Evolutionary conservation across 1,284 basidiomycete genomes (phyloP), one percentile per base, ranked within the genome.

Genomic region (Anthracocystis panici-leucophaei): DNA sequence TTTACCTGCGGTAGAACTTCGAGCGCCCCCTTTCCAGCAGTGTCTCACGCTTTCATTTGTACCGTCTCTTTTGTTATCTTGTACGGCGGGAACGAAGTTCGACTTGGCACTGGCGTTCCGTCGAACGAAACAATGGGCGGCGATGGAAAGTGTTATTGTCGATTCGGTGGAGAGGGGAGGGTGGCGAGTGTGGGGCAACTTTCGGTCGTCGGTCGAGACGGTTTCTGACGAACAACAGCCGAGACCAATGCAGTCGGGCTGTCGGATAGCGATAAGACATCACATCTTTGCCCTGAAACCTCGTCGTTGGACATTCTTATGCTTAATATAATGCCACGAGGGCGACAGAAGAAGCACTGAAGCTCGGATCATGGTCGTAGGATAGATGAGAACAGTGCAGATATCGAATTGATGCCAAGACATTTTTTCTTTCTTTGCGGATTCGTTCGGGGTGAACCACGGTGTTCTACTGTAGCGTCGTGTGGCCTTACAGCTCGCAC

Each of bases 401-500:
- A 40, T 38, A 7, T n/a, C 21, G 45, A 41, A 18, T 31, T 10
- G 56, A 35, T 59, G 58, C 58, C 49, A 51, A 51, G 57, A 51
- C 49, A n/a, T n/a, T n/a, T 33, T 49, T 57, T 14, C 6, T 31
- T 31, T 5, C 33, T 16, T 51, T 2, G 6, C 5, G 2, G n/a
- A 51, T 51, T 38, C 27, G 20, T 29, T 21, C 2, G n/a, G 3
- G 40, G 5, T 40, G 38, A 38, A 25, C 41, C 44, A 18, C 25
- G 20, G 27, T n/a, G 49, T 16, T 31, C 50, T n/a, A n/a, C n/a
- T n/a, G n/a, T 29, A 27, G 10, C 18, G 57, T 60, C 50, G 52
- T 60, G 57, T 60, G 57, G 57, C 50, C 57, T 12, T 46, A 31
- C 57, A 51, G 57, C 18, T n/a, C 29, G 29, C 5, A 31, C 29